These are phyloP conservation scores for Fereydounia khargensis DNA, from an alignment of 1,284 basidiomycete species.

Conservation along the genomic window DNA sequence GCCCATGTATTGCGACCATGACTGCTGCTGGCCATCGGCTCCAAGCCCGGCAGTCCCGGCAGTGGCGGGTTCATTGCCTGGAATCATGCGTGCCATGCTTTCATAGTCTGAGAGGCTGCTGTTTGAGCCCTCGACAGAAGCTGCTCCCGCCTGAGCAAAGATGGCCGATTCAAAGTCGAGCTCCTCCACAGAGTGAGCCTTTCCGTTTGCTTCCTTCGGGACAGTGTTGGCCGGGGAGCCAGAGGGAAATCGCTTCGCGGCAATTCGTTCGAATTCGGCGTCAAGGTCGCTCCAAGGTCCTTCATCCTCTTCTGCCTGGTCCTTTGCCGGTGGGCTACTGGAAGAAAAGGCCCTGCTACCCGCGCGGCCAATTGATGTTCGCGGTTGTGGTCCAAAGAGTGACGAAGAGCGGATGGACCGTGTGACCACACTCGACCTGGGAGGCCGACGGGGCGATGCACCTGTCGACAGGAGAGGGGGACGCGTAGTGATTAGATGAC, in stretches of 20 bases:
- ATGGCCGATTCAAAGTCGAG: slow-evolving; percentile 27
- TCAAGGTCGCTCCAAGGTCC: slow-evolving; percentile 42
- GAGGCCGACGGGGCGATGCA: too few relatives aligned
- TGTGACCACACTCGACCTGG: too few relatives aligned
- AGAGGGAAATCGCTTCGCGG: too few relatives aligned
- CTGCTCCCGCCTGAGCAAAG: slow-evolving; percentile 32
- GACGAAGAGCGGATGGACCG: too few relatives aligned
- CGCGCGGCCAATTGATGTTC: too few relatives aligned
- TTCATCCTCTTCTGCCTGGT: slow-evolving; percentile 20
- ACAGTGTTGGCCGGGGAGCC: background rate
- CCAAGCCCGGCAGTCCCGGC: too few relatives aligned
- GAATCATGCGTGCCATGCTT: background rate
- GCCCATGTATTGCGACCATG: slow-evolving; percentile 43
- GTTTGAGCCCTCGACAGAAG: slow-evolving; percentile 4
- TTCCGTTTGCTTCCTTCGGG: background rate
- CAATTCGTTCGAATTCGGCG: too few relatives aligned
- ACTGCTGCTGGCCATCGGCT: background rate
- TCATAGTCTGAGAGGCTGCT: background rate
- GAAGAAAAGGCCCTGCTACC: too few relatives aligned
- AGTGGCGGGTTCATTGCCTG: background rate
- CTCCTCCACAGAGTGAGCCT: background rate
- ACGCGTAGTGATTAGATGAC: too few relatives aligned
- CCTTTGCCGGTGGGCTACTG: too few relatives aligned
- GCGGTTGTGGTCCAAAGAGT: too few relatives aligned
- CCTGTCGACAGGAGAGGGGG: too few relatives aligned